Evolutionary conservation across 345 rosid species (phyloP).

Genomic region (Citrus mangshanensis): DNA sequence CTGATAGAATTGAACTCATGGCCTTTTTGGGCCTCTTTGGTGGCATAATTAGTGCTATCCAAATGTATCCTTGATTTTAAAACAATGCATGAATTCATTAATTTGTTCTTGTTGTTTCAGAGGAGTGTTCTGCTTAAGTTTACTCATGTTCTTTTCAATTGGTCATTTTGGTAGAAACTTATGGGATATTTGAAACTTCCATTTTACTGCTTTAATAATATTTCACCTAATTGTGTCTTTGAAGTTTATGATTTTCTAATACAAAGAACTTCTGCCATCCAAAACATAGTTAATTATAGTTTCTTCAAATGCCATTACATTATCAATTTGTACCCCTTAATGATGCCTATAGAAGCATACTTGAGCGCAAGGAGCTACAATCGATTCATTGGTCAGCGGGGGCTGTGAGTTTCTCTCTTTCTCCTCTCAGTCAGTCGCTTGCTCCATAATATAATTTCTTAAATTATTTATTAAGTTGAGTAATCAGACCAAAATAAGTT

Average conservation of each 20-base stretch:
- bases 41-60: constrained; percentile 75
- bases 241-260: neutral
- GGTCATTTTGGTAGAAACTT: neutral
- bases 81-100: constrained; percentile 4
- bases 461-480: neutral
- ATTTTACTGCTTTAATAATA: neutral
- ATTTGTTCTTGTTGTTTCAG: neutral
- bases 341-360: constrained; percentile 52
- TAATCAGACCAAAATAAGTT: neutral
- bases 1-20: constrained; percentile 77
- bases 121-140: neutral
- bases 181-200: neutral
- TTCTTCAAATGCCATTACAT: neutral
- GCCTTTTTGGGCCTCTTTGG: constrained; percentile 77
- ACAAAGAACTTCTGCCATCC: neutral
- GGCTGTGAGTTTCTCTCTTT: constrained; percentile 49
- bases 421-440: neutral
- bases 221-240: neutral
- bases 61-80: constrained; percentile 72
- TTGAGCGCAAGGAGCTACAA: constrained; percentile 71
- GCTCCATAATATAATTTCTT: neutral
- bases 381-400: constrained; percentile 82
- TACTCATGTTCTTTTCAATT: neutral
- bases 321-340: constrained; percentile 36
- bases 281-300: neutral